Conservation (phyloP, 345 rosid species). For the Gossypium rotundifolium region DNA sequence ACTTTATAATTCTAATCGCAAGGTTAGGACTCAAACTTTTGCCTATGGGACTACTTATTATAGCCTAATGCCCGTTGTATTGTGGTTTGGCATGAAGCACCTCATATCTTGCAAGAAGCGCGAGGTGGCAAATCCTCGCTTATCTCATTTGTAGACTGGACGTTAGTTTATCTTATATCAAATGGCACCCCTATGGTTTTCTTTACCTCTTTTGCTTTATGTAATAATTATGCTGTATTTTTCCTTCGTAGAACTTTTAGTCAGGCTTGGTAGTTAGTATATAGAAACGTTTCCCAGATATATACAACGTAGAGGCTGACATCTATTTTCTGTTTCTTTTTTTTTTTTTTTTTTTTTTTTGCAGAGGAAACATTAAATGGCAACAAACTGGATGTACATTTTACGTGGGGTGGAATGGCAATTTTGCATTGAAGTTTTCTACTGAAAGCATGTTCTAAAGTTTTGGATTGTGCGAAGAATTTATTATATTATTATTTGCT, state of each 20-base stretch:
- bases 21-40: background rate
- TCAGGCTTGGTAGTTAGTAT: background rate
- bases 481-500: background rate
- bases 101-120: background rate
- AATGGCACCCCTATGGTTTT: background rate
- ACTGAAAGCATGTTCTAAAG: background rate
- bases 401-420: background rate
- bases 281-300: background rate
- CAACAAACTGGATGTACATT: background rate
- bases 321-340: background rate
- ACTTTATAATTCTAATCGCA: background rate
- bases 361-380: conserved; percentile 13
- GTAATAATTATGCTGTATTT: background rate
- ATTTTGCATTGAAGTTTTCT: background rate
- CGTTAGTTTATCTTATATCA: background rate
- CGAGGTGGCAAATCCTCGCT: background rate
- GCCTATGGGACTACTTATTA: background rate
- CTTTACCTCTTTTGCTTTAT: background rate
- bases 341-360: background rate
- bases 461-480: background rate
- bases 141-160: background rate
- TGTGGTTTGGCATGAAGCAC: background rate
- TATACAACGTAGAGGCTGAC: background rate
- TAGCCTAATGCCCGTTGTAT: background rate
- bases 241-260: background rate